A percentile compares a stretch with the other conserved stretches of the same genome.
phyloP scores from a whole-genome alignment of 306 rosid species.

The Dryas alaskensis region DNA sequence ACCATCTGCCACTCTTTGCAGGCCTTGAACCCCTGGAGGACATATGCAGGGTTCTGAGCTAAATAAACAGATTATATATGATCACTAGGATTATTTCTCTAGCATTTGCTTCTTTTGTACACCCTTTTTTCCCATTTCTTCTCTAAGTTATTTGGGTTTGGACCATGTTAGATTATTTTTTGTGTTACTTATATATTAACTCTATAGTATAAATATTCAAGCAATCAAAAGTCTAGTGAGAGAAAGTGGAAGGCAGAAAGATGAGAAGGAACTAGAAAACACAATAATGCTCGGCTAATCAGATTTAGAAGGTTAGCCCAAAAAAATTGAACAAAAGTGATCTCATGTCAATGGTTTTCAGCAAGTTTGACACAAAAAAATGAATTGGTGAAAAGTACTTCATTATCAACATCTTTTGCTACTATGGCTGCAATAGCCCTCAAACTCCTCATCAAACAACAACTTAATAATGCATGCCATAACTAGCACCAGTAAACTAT shows the following conservation, averaged over 20 bases:
- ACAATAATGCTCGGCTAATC: too few species aligned
- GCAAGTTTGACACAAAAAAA: not conserved
- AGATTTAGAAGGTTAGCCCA: too few species aligned
- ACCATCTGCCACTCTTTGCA: not conserved
- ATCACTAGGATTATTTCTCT: not conserved
- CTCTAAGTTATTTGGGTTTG: not conserved
- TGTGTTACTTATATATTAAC: not conserved
- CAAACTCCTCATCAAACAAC: too few species aligned
- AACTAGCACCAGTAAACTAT: too few species aligned
- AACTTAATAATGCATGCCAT: too few species aligned
- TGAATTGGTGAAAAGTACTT: too few species aligned
- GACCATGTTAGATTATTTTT: not conserved
- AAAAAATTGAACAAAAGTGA: too few species aligned
- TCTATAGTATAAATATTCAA: not conserved
- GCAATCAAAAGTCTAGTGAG: not conserved
- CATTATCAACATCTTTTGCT: too few species aligned
- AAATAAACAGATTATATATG: not conserved
- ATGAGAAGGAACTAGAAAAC: not conserved
- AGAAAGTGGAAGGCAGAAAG: not conserved
- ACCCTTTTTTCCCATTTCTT: not conserved
- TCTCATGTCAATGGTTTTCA: not conserved
- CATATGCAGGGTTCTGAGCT: not conserved
- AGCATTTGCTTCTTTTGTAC: not conserved
- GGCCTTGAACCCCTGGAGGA: not conserved
- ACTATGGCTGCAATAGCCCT: too few species aligned